Evolutionary conservation across 129 eudicot species (phyloP).

Genomic region (Lactuca saligna): DNA sequence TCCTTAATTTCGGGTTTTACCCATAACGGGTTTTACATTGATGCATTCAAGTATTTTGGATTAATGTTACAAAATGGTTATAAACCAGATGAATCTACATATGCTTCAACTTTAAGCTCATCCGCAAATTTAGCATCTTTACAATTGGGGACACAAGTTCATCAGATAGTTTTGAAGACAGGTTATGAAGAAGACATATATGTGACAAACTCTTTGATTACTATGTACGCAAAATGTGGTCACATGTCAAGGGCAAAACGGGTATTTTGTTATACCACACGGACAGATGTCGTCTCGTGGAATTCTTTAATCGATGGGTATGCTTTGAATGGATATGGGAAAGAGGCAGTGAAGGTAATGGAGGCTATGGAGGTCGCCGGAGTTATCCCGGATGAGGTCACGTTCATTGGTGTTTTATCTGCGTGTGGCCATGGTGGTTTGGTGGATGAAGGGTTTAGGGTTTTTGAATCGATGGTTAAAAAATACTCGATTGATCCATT

Average conservation of each 20-base stretch:
- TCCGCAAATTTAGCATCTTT: conserved; percentile 60
- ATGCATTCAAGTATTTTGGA: conserved; percentile 42
- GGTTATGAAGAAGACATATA: conserved; percentile 46
- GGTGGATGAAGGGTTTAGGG: conserved; percentile 33
- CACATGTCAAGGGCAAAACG: conserved; percentile 40
- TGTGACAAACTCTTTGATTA: conserved; percentile 46
- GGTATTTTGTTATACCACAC: conserved; percentile 30
- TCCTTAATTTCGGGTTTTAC: conserved; percentile 56
- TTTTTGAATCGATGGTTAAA: conserved; percentile 43
- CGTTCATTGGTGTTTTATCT: conserved; percentile 53
- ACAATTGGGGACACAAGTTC: conserved; percentile 51
- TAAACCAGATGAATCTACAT: conserved; percentile 60
- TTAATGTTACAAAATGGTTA: conserved; percentile 35
- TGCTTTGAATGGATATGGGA: conserved; percentile 54
- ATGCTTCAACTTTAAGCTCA: conserved; percentile 50
- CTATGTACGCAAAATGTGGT: conserved; percentile 58
- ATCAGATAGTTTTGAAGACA: conserved; percentile 37
- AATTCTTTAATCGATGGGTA: conserved; percentile 61
- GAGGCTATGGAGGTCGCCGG: conserved; percentile 45
- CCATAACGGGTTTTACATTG: conserved; percentile 43
- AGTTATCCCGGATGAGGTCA: conserved; percentile 47
- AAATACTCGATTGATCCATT: conserved; percentile 42
- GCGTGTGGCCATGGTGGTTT: conserved; percentile 63
- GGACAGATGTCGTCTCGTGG: conserved; percentile 48
- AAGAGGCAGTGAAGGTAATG: conserved; percentile 43